Conservation (phyloP, 2,329 filamentous ascomycete species). For the Zymoseptoria pseudotritici region DNA sequence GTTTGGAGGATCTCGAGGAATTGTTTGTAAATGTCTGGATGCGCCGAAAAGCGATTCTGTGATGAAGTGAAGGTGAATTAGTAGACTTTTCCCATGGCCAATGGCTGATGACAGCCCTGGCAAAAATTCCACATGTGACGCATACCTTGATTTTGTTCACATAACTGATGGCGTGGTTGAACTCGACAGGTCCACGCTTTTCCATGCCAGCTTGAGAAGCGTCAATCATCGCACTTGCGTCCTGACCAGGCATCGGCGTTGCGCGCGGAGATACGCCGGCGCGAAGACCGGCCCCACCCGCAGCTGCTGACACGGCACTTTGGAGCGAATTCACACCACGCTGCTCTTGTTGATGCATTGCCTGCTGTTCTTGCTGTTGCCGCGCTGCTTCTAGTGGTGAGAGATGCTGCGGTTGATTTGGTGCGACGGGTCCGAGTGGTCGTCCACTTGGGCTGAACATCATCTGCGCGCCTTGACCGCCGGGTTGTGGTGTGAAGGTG, state of each 20-base stretch:
- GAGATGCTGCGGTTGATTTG: conserved; percentile 19
- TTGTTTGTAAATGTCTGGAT: conserved; percentile 98
- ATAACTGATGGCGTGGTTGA: conserved; percentile 98
- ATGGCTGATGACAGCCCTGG: neutral
- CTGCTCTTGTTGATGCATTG: conserved; percentile 55
- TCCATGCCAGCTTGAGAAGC: conserved; percentile 49
- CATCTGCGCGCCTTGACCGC: conserved; percentile 29
- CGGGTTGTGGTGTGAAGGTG: conserved; percentile 36
- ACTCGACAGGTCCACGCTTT: conserved; percentile 90
- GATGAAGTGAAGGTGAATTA: neutral
- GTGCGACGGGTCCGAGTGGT: conserved; percentile 35
- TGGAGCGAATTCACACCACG: conserved; percentile 59
- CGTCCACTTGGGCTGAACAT: conserved; percentile 40
- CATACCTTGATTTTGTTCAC: conserved; percentile 98
- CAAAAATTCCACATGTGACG: conserved; percentile 3
- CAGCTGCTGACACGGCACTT: conserved; percentile 54
- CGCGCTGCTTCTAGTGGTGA: conserved; percentile 24
- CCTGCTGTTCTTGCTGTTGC: conserved; percentile 28
- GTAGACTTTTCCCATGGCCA: conserved; percentile 1
- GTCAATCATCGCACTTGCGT: conserved; percentile 46
- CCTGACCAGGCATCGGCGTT: conserved; percentile 48
- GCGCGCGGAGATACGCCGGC: conserved; percentile 45
- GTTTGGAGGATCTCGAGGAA: conserved; percentile 97
- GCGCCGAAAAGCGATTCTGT: conserved; percentile 94
- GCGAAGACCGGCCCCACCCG: conserved; percentile 42